These are phyloP conservation scores for Trichoderma parareesei DNA, from an alignment of 495 filamentous ascomycete genomes.

Conservation along the genomic window DNA sequence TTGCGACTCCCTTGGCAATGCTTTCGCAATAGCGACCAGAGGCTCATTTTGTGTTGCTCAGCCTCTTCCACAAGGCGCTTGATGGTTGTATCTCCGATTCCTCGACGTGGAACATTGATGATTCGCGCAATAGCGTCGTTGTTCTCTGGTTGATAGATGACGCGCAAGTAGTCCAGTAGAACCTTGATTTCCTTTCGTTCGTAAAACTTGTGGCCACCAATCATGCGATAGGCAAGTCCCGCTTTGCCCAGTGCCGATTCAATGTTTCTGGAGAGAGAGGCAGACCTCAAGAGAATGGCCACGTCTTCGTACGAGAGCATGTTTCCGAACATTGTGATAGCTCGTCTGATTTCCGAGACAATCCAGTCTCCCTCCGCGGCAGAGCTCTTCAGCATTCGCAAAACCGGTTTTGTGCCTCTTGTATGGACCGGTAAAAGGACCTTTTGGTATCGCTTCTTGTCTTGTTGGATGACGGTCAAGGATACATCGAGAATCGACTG, in stretches of 20 bases:
- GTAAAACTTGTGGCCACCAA: conserved; percentile 84
- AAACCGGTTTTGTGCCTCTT: conserved; percentile 72
- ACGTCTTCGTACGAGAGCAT: conserved; percentile 70
- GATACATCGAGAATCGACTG: conserved; percentile 79
- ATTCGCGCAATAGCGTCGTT: conserved; percentile 82
- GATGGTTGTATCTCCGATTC: conserved; percentile 75
- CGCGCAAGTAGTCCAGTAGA: conserved; percentile 79
- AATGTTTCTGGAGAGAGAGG: conserved; percentile 72
- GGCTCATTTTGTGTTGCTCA: conserved; percentile 54
- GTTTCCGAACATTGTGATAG: conserved; percentile 59
- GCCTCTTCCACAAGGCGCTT: conserved; percentile 65
- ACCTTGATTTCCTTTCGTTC: conserved; percentile 87
- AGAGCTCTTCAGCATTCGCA: conserved; percentile 68
- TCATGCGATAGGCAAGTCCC: conserved; percentile 90
- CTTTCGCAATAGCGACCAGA: conserved; percentile 68
- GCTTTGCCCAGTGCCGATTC: conserved; percentile 77
- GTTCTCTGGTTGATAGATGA: conserved; percentile 77
- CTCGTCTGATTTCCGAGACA: conserved; percentile 72
- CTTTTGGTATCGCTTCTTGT: conserved; percentile 70
- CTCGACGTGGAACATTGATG: conserved; percentile 75
- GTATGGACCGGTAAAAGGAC: conserved; percentile 71
- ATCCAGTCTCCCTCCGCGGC: conserved; percentile 80
- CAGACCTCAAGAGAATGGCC: conserved; percentile 79
- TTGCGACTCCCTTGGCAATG: conserved; percentile 61
- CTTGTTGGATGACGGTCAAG: conserved; percentile 85